Percentiles rank a stretch among this genome's conserved stretches.
These are phyloP conservation scores for Actinidia polygama DNA, from an alignment of 179 eudicot genomes.

Conservation along the genomic window DNA sequence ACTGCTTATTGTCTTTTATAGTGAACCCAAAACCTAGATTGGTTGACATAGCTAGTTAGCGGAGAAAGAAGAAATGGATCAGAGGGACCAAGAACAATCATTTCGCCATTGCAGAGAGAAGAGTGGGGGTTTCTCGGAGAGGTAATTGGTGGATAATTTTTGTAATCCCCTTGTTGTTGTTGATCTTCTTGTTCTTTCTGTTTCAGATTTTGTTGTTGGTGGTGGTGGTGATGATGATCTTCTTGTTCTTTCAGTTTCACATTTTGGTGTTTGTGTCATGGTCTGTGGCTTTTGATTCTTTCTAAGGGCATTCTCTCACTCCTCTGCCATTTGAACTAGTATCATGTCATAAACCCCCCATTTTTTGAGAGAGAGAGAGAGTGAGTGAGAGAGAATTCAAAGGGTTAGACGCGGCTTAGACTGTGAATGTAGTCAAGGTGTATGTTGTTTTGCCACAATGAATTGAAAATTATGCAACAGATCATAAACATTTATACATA, in stretches of 20 bases:
- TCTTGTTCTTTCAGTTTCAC: no score
- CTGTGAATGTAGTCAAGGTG: not conserved
- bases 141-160: slow-evolving; percentile 5
- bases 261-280: not conserved
- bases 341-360: no score
- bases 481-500: not conserved
- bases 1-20: no score
- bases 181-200: not conserved
- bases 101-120: not conserved
- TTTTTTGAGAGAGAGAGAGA: not conserved
- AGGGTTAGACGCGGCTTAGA: not conserved
- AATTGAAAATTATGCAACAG: not conserved
- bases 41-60: no score
- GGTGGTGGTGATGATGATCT: no score
- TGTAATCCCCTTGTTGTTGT: not conserved
- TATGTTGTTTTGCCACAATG: not conserved
- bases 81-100: no score
- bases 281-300: not conserved
- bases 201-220: not conserved
- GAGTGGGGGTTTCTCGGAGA: not conserved
- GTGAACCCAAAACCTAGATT: no score
- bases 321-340: not conserved
- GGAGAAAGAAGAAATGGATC: no score
- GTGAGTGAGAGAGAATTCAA: not conserved
- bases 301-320: not conserved